Base-by-base conservation (phyloP, 371 early-diverging fungal genomes). In the Circinella umbellata region DNA sequence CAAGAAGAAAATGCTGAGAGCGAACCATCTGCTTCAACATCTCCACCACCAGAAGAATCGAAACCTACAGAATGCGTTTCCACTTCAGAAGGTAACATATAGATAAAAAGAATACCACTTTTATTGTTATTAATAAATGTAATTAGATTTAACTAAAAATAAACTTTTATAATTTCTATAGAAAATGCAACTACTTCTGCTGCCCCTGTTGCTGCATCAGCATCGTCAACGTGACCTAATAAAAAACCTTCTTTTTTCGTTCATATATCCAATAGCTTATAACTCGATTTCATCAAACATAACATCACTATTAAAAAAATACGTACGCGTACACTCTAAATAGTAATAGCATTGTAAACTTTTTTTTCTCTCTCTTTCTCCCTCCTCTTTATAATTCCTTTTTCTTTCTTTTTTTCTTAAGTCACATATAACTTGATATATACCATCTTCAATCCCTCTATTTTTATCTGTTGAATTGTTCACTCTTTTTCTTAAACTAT, bases 31-130 rank as follows among this genome's bases (percentile, higher is more conserved):
- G 13, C 64, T n/a, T 35, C 47, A 49, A 18, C 47, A 59, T 34
- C 36, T 11, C 60, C 39, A 59, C 49, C 36, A 18, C 60, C 39
- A 18, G 36, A 69, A 34, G 51, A 42, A 27, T 39, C 61, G 4
- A 61, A 67, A 11, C n/a, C 48, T 3, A n/a, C 61, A 9, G 47
- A 59, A 18, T 49, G 60, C 14, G 42, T 39, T 37, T 17, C 35
- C 9, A 20, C 59, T 37, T 17, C 35, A 61, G 48, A 67, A 67
- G 68, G 68, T 67, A 61, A 51, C 0, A 27, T 42, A 27, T 27
- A 27, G 27, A 27, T 27, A 27, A 27, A 27, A 27, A 27, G 27
- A 27, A 27, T 1, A 27, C 27, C 0, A 27, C 27, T 42, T 42
- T 42, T 42, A 60, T 35, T 15, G 38, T 17, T 14, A 27, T 27